Conservation (phyloP, 345 rosid species). For the Garcia nutans region DNA sequence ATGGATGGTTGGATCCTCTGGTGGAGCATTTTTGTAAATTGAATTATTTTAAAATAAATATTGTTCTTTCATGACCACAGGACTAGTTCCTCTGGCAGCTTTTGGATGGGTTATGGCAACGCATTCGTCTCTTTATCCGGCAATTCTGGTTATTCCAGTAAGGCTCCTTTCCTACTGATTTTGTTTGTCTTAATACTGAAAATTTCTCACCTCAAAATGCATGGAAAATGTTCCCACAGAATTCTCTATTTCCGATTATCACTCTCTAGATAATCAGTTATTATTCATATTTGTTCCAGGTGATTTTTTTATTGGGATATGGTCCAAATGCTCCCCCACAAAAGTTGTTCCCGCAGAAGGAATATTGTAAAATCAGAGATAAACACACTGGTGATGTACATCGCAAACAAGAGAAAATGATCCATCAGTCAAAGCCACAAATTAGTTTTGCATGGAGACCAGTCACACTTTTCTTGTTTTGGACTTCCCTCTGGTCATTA, state of each 20-base stretch:
- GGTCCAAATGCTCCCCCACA: constrained; percentile 87
- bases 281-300: constrained; percentile 41
- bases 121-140: constrained; percentile 87
- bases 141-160: constrained; percentile 75
- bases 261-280: constrained; percentile 1
- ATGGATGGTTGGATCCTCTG: neutral
- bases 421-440: constrained; percentile 30
- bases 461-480: constrained; percentile 57
- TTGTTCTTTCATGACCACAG: constrained; percentile 39
- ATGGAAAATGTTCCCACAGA: neutral
- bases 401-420: constrained; percentile 21
- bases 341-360: constrained; percentile 56
- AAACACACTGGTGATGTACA: constrained; percentile 26
- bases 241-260: neutral
- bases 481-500: constrained; percentile 66
- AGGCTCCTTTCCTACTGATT: constrained; percentile 12
- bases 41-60: neutral
- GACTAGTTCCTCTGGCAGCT: constrained; percentile 76
- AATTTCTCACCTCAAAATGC: constrained; percentile 10
- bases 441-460: constrained; percentile 54
- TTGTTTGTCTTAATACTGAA: constrained; percentile 2
- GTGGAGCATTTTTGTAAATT: neutral
- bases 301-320: constrained; percentile 64
- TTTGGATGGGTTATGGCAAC: constrained; percentile 92
- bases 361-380: constrained; percentile 28